Evolutionary conservation across 805 yeast species (phyloP).

Genomic region (Phaffomyces thermotolerans): DNA sequence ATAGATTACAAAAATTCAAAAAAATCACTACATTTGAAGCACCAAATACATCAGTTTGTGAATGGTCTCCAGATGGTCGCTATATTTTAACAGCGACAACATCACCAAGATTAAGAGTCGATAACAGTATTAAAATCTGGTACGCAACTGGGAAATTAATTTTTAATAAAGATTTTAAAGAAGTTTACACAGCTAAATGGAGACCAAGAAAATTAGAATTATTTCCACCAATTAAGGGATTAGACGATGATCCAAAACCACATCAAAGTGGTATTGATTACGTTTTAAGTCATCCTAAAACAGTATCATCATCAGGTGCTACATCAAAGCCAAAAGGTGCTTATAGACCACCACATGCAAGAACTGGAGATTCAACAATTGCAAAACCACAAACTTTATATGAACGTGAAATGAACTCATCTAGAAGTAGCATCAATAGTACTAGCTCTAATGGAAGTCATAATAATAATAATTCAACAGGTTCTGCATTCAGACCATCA

Average conservation of each 20-base stretch:
- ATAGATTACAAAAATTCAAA: constrained; percentile 77
- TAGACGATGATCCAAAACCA: constrained; percentile 52
- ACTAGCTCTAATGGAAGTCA: background rate
- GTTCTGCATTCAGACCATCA: constrained; percentile 21
- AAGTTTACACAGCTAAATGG: constrained; percentile 80
- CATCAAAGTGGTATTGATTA: constrained; percentile 65
- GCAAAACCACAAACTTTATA: constrained; percentile 41
- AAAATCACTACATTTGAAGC: constrained; percentile 83
- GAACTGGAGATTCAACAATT: constrained; percentile 34
- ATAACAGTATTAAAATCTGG: constrained; percentile 92
- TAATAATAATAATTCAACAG: background rate
- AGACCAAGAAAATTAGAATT: constrained; percentile 41
- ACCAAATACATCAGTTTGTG: constrained; percentile 90
- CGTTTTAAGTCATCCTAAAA: constrained; percentile 30
- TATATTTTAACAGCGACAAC: constrained; percentile 93
- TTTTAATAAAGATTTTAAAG: constrained; percentile 72
- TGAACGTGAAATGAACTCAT: constrained; percentile 43
- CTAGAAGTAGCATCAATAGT: constrained; percentile 7
- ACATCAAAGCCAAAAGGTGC: constrained; percentile 73
- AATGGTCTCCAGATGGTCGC: constrained; percentile 97
- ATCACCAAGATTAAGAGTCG: constrained; percentile 93
- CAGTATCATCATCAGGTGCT: constrained; percentile 23
- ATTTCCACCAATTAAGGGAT: constrained; percentile 31
- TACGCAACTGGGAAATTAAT: constrained; percentile 80
- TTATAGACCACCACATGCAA: constrained; percentile 95